Evolutionary conservation across 2,329 filamentous ascomycete species (phyloP).

Genomic region (Leptographium flavum): DNA sequence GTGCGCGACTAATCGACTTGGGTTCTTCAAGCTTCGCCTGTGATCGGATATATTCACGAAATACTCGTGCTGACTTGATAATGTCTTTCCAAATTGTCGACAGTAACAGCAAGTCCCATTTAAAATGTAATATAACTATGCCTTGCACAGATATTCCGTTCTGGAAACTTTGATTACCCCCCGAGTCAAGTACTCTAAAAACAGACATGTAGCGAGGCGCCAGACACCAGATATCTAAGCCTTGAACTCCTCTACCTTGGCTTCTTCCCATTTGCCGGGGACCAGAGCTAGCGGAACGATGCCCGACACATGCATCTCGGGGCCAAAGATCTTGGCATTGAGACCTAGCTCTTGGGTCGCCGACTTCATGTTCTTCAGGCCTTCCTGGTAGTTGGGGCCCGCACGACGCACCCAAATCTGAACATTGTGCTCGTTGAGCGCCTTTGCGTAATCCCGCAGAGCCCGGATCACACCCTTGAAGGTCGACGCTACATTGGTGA

Average conservation of each 20-base stretch:
- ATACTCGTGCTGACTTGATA: too few species aligned
- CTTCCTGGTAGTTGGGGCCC: slow-evolving; percentile 98
- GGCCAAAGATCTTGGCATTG: slow-evolving; percentile 47
- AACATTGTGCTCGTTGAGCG: slow-evolving; percentile 89
- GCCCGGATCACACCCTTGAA: slow-evolving; percentile 99
- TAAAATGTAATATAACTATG: too few species aligned
- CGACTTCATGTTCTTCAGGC: slow-evolving; percentile 98
- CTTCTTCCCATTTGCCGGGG: slow-evolving; percentile 48
- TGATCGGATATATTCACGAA: too few species aligned
- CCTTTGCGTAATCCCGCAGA: slow-evolving; percentile 73
- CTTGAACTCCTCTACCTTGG: slow-evolving; percentile 46
- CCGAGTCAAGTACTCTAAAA: neutral
- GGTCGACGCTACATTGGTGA: slow-evolving; percentile 97
- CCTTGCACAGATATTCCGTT: too few species aligned
- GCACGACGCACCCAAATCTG: slow-evolving; percentile 90
- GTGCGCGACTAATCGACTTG: too few species aligned
- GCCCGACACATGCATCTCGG: slow-evolving; percentile 92
- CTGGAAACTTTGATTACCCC: neutral
- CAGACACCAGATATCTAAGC: too few species aligned
- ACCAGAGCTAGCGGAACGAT: slow-evolving; percentile 86
- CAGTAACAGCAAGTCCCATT: too few species aligned
- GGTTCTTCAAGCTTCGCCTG: too few species aligned
- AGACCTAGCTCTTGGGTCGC: slow-evolving; percentile 88
- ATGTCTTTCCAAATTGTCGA: too few species aligned
- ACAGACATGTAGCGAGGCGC: neutral